Conservation (phyloP, 2,329 filamentous ascomycete species). For the Penicillium sp. region DNA sequence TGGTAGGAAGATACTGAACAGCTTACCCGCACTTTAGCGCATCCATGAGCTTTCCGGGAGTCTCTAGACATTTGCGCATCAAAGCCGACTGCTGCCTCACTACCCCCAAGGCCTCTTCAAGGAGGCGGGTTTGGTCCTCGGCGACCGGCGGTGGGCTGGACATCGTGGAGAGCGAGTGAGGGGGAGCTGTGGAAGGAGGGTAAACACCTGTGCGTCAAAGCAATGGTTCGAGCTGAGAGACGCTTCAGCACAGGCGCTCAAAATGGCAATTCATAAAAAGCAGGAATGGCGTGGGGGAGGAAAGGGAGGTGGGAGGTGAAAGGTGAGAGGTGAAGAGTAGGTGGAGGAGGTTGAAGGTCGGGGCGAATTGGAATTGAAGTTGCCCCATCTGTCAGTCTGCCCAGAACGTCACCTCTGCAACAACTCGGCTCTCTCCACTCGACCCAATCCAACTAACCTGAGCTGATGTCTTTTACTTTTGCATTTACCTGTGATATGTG, state of each 20-base stretch:
- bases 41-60: constrained; percentile 98
- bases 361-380: constrained; percentile 14
- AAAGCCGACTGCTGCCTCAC: constrained; percentile 95
- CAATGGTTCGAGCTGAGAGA: constrained; percentile 15
- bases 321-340: not conserved
- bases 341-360: not conserved
- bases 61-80: constrained; percentile 98
- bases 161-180: constrained; percentile 44
- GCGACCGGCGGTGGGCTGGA: constrained; percentile 62
- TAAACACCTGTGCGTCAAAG: constrained; percentile 30
- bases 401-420: constrained; percentile 24
- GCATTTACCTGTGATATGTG: too few species aligned
- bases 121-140: constrained; percentile 85
- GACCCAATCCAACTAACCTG: too few species aligned
- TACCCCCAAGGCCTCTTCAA: constrained; percentile 94
- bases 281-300: constrained; percentile 1
- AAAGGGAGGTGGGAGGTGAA: constrained; percentile 7
- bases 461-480: too few species aligned
- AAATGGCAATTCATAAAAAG: constrained; percentile 12
- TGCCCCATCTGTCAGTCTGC: not conserved
- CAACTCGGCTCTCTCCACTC: too few species aligned
- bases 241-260: constrained; percentile 10
- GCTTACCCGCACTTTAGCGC: constrained; percentile 98
- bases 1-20: constrained; percentile 14
- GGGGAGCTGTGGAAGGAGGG: constrained; percentile 28